Conservation (phyloP, 2,329 filamentous ascomycete genomes). For the Proliferodiscus dingleyae region DNA sequence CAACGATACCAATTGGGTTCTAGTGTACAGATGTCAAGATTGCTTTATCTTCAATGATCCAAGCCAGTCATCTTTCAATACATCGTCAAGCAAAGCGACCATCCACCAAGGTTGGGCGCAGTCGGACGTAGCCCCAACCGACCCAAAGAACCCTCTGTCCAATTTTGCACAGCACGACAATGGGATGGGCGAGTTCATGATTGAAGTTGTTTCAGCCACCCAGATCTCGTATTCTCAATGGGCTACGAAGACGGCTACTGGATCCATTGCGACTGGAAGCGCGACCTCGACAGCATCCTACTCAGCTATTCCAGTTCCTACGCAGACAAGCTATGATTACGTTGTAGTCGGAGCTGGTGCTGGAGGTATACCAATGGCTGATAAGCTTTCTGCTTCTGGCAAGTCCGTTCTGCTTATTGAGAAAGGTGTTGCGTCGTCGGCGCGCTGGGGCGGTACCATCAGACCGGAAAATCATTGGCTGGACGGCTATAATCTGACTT, state of each 20-base stretch:
- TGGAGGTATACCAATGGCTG: conserved; percentile 50
- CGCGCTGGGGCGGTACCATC: conserved; percentile 52
- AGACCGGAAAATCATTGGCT: conserved; percentile 48
- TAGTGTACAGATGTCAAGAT: conserved; percentile 60
- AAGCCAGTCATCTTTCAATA: conserved; percentile 36
- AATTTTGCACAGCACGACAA: conserved; percentile 50
- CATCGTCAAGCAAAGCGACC: conserved; percentile 40
- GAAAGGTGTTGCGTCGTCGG: conserved; percentile 56
- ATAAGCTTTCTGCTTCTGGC: conserved; percentile 55
- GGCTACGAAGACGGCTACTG: conserved; percentile 23
- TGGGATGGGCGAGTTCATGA: conserved; percentile 49
- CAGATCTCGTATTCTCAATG: conserved; percentile 34
- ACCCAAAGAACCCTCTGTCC: conserved; percentile 41
- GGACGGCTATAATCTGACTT: conserved; percentile 57
- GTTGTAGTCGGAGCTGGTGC: conserved; percentile 51
- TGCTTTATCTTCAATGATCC: conserved; percentile 51
- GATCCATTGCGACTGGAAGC: conserved; percentile 23
- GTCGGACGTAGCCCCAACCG: conserved; percentile 35
- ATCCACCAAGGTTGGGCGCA: conserved; percentile 54
- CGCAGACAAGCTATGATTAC: conserved; percentile 46
- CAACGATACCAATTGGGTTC: conserved; percentile 53
- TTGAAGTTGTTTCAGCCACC: conserved; percentile 38
- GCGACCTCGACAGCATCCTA: conserved; percentile 41
- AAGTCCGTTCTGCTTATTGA: conserved; percentile 61
- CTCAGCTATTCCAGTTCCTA: conserved; percentile 42